phyloP scores from a whole-genome alignment of 306 rosid genomes.

The Canavalia gladiata region DNA sequence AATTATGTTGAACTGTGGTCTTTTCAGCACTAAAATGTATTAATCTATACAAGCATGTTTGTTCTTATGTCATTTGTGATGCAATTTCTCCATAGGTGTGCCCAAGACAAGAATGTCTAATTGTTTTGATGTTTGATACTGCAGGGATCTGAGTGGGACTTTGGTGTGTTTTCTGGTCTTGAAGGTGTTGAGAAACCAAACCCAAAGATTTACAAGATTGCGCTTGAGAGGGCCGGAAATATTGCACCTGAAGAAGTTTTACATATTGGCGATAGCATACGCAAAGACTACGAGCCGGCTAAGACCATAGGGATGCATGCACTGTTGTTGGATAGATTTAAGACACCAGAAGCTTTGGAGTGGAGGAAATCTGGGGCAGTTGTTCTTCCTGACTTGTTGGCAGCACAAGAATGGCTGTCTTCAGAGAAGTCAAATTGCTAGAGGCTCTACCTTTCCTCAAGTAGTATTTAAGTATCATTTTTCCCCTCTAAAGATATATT shows the following conservation, averaged over 20 bases:
- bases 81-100: neutral
- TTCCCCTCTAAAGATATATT: slow-evolving; percentile 5
- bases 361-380: slow-evolving; percentile 86
- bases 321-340: slow-evolving; percentile 82
- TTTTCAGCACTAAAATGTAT: neutral
- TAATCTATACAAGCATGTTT: neutral
- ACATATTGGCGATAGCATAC: slow-evolving; percentile 94
- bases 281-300: slow-evolving; percentile 90
- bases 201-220: slow-evolving; percentile 81
- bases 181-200: slow-evolving; percentile 95
- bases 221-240: slow-evolving; percentile 83
- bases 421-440: slow-evolving; percentile 60
- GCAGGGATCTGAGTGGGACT: slow-evolving; percentile 99
- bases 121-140: slow-evolving; percentile 35
- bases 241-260: slow-evolving; percentile 70
- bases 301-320: slow-evolving; percentile 93
- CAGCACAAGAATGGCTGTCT: slow-evolving; percentile 70
- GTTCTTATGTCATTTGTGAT: neutral
- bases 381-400: slow-evolving; percentile 75
- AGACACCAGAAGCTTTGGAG: slow-evolving; percentile 83
- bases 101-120: slow-evolving; percentile 23
- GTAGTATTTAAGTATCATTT: slow-evolving; percentile 17
- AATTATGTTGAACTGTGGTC: slow-evolving; percentile 15
- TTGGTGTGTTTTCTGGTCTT: slow-evolving; percentile 92
- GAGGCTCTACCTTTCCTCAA: slow-evolving; percentile 40